Percentiles rank a stretch among this genome's conserved stretches.
phyloP scores from a whole-genome alignment of 495 filamentous ascomycete species.

The Daldinia childiae region DNA sequence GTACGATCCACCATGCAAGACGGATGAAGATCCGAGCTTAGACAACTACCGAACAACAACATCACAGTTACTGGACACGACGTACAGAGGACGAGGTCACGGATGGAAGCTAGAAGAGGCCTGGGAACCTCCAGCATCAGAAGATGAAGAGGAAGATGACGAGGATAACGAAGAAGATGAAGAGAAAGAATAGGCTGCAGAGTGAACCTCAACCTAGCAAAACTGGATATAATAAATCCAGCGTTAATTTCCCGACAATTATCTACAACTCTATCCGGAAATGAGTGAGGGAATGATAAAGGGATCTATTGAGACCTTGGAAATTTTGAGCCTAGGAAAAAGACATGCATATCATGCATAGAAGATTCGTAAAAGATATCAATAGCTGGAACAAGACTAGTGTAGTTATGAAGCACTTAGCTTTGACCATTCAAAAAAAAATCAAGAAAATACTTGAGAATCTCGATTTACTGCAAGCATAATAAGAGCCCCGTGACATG shows the following conservation, averaged over 20 bases:
- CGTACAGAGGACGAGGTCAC: conserved; percentile 63
- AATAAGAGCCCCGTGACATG: background rate
- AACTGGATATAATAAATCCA: conserved; percentile 43
- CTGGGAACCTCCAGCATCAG: conserved; percentile 73
- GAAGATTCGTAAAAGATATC: conserved; percentile 2
- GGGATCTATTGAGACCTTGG: conserved; percentile 8
- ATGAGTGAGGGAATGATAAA: background rate
- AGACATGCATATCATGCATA: background rate
- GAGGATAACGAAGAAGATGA: conserved; percentile 56
- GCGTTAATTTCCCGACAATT: conserved; percentile 2
- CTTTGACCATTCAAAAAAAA: background rate
- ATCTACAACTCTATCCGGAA: background rate
- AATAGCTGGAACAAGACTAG: background rate
- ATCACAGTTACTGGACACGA: conserved; percentile 57
- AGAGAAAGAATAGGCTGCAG: conserved; percentile 32
- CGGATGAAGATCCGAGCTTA: conserved; percentile 50
- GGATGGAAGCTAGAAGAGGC: conserved; percentile 86
- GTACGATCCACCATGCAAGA: conserved; percentile 72
- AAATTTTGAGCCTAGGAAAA: conserved; percentile 5
- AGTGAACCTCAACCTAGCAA: conserved; percentile 43
- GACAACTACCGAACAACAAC: conserved; percentile 60
- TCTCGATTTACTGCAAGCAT: background rate
- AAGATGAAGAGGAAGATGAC: conserved; percentile 68
- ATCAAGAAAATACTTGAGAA: conserved; percentile 13
- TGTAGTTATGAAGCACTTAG: conserved; percentile 1